Evolutionary conservation across 2,329 filamentous ascomycete species (phyloP), one percentile per base, ranked within the genome.

Genomic region (Helicocarpus griseus): DNA sequence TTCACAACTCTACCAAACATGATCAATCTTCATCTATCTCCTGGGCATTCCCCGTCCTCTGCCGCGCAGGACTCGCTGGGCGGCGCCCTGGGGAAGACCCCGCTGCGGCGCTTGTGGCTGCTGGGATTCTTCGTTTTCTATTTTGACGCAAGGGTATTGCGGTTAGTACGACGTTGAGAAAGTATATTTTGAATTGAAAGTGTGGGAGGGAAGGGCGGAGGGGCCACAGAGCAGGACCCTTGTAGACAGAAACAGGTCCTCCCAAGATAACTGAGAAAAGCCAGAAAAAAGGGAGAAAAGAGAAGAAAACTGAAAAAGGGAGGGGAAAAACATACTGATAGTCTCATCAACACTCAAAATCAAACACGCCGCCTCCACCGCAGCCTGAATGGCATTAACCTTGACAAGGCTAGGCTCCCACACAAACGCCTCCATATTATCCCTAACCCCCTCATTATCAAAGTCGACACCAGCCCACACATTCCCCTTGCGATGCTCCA

Each of bases 321-420:
- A 41, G 50, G 22, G 39, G n/a, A 26, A 51, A 49, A 49, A 66
- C 76, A 62, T 74, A 80, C 84, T 89, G 73, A 98, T 97, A 31
- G 93, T 98, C 81, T 98, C 93, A 66, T 98, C 93, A 52, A 98
- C 93, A 61, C 89, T 86, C 63, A 98, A 74, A 60, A 98, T 97
- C 74, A 98, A 74, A 74, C 93, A 98, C 60, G 86, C 87, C 21
- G 93, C 93, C 74, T 98, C 93, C 29, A 90, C 90, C 48, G 93
- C 93, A 19, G 93, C 91, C 75, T 95, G 89, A 58, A 98, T 86
- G 60, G 93, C 93, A 70, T 98, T 98, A 70, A 94, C 79, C 82
- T 98, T 98, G 66, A 98, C 87, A 57, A 97, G 76, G 45, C 87
- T 86, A 5, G 93, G 93, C 74, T 98, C 93, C 93, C 93, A 98